Conservation (phyloP, 805 yeast species). For the Grigorovia transvaalensis region DNA sequence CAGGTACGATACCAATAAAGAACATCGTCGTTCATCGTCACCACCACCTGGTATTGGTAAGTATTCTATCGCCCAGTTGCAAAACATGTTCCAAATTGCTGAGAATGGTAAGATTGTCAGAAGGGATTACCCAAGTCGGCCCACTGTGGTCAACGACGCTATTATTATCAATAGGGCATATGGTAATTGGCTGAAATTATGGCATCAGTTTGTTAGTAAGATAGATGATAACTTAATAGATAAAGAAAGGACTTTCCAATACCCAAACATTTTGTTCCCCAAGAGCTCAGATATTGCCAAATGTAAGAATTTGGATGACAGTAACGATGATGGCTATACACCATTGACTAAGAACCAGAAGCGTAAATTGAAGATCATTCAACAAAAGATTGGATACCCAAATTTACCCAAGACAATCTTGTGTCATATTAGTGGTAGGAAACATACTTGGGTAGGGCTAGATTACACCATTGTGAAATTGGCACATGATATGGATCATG, state of each 20-base stretch:
- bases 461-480: conserved; percentile 55
- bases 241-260: conserved; percentile 12
- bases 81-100: conserved; percentile 17
- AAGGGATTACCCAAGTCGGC: conserved; percentile 28
- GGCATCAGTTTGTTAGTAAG: conserved; percentile 13
- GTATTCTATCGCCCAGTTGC: background rate
- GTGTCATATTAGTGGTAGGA: conserved; percentile 59
- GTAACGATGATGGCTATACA: conserved; percentile 14
- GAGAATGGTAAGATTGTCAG: conserved; percentile 26
- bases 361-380: conserved; percentile 14
- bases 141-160: conserved; percentile 23
- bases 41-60: conserved; percentile 4
- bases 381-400: conserved; percentile 16
- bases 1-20: conserved; percentile 5
- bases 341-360: conserved; percentile 19
- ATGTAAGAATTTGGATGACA: background rate
- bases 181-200: conserved; percentile 13
- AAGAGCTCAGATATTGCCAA: conserved; percentile 3
- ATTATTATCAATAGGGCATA: conserved; percentile 21
- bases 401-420: conserved; percentile 39
- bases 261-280: conserved; percentile 15
- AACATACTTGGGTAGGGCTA: conserved; percentile 73
- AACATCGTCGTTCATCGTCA: conserved; percentile 2
- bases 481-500: conserved; percentile 54
- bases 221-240: conserved; percentile 14